phyloP scores from a whole-genome alignment of 2,329 filamentous ascomycete genomes.

The Colletotrichum cereale region DNA sequence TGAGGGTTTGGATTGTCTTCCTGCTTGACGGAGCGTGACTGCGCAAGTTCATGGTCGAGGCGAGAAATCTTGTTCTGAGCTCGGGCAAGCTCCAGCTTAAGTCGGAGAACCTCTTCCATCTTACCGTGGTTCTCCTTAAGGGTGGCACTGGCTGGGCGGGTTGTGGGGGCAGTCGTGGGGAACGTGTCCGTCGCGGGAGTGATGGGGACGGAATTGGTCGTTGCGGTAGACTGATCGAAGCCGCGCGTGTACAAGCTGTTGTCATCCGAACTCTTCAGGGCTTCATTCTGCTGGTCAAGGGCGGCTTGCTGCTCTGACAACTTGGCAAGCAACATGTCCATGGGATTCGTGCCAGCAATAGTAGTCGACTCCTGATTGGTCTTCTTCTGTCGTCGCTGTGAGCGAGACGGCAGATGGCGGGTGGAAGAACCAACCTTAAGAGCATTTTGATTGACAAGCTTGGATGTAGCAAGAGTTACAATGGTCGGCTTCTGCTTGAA shows the following conservation, averaged over 20 bases:
- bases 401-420: constrained; percentile 25
- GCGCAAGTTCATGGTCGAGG: constrained; percentile 78
- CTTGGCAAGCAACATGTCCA: constrained; percentile 81
- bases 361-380: constrained; percentile 57
- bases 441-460: constrained; percentile 66
- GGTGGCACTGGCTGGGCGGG: constrained; percentile 64
- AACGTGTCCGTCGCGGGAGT: constrained; percentile 71
- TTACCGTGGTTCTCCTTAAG: constrained; percentile 58
- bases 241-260: constrained; percentile 49
- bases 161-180: constrained; percentile 60
- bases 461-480: constrained; percentile 63
- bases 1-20: constrained; percentile 52
- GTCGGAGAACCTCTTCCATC: constrained; percentile 71
- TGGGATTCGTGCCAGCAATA: constrained; percentile 60
- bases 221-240: constrained; percentile 61
- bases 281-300: constrained; percentile 70
- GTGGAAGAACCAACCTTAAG: constrained; percentile 59
- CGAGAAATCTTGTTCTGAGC: constrained; percentile 78
- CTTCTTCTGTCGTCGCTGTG: constrained; percentile 61
- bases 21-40: constrained; percentile 71
- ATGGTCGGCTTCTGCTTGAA: constrained; percentile 56
- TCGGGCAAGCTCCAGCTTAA: constrained; percentile 79
- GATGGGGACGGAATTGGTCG: constrained; percentile 71
- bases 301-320: constrained; percentile 77
- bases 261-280: constrained; percentile 59